These are phyloP conservation scores for Candida dendrica DNA, from an alignment of 805 yeast species.

Conservation along the genomic window DNA sequence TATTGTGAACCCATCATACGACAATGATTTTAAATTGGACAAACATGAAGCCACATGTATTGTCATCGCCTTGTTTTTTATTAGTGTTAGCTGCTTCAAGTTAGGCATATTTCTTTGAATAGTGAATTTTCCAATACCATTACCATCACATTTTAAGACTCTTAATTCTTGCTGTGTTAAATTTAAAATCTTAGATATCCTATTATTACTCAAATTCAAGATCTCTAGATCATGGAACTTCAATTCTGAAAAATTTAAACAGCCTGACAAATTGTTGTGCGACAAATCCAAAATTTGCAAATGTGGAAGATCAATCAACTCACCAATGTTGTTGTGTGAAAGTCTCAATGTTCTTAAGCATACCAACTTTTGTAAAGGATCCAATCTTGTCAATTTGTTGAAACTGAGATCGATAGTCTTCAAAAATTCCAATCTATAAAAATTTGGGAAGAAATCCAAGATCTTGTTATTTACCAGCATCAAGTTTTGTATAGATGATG, in stretches of 20 bases:
- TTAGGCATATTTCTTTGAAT: neutral
- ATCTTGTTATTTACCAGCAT: conserved; percentile 12
- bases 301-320: conserved; percentile 10
- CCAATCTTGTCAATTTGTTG: conserved; percentile 30
- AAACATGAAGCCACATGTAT: neutral
- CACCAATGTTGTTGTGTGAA: conserved; percentile 28
- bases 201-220: conserved; percentile 25
- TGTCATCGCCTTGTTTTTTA: neutral
- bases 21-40: neutral
- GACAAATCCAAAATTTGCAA: conserved; percentile 30
- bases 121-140: conserved; percentile 5
- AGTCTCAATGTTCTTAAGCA: conserved; percentile 19
- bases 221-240: conserved; percentile 23
- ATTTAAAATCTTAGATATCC: conserved; percentile 23
- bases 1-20: neutral
- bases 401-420: conserved; percentile 27
- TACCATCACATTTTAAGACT: conserved; percentile 34
- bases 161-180: conserved; percentile 27
- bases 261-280: conserved; percentile 23
- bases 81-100: conserved; percentile 5
- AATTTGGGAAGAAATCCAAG: conserved; percentile 13
- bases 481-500: conserved; percentile 6
- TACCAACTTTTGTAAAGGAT: conserved; percentile 19
- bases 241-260: conserved; percentile 2
- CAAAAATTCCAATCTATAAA: conserved; percentile 16